phyloP scores from a whole-genome alignment of 371 early-diverging fungal genomes.

The Syncephalastrum sp. region DNA sequence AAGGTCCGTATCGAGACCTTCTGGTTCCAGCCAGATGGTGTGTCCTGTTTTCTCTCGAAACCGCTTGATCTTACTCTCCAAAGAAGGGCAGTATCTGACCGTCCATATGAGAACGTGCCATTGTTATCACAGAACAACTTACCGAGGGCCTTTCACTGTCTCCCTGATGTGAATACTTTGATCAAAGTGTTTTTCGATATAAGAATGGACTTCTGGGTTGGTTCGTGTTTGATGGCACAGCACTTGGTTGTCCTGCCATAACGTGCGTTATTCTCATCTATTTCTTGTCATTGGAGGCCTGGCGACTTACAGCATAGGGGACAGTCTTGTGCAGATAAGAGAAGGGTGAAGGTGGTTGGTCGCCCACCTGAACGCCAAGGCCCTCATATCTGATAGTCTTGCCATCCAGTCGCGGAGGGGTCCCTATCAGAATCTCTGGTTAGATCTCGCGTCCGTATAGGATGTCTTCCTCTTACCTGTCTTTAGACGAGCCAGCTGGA shows the following conservation, averaged over 20 bases:
- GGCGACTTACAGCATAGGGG: constrained; percentile 51
- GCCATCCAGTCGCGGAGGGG: constrained; percentile 79
- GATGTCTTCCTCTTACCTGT: constrained; percentile 48
- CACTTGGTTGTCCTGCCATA: constrained; percentile 58
- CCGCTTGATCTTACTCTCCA: constrained; percentile 81
- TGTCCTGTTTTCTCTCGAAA: constrained; percentile 69
- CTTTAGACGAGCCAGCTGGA: constrained; percentile 74
- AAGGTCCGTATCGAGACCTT: constrained; percentile 66
- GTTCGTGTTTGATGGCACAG: constrained; percentile 80
- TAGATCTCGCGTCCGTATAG: background rate
- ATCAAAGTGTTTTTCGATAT: constrained; percentile 73
- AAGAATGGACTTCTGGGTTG: constrained; percentile 64
- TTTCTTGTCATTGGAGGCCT: background rate
- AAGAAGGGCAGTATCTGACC: constrained; percentile 74
- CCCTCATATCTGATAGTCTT: constrained; percentile 73
- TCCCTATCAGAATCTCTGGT: constrained; percentile 39
- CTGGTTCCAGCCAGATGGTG: constrained; percentile 84
- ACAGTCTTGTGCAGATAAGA: constrained; percentile 72
- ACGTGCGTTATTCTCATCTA: background rate
- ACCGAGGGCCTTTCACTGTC: constrained; percentile 82
- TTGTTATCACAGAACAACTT: background rate
- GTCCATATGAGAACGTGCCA: background rate
- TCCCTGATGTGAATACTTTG: constrained; percentile 82
- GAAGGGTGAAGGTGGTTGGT: constrained; percentile 75
- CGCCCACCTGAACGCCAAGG: constrained; percentile 68